Conservation (phyloP, 352 stramenopile species). For the Stramenopiles sp. region DNA sequence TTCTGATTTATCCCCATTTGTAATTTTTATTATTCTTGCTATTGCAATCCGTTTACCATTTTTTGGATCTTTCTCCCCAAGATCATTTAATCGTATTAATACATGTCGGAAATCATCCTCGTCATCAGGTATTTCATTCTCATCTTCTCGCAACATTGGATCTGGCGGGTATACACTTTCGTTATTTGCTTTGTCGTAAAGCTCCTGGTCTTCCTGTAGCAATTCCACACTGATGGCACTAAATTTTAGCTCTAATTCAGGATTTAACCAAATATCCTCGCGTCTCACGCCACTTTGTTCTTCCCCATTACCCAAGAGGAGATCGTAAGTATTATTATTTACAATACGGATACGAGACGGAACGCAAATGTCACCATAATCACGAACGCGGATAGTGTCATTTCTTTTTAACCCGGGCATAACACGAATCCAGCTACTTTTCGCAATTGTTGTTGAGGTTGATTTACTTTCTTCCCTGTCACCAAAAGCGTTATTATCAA, state of each 20-base stretch:
- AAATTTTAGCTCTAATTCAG: background rate
- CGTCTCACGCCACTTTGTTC: background rate
- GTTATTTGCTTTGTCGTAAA: background rate
- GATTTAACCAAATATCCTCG: background rate
- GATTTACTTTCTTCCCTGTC: background rate
- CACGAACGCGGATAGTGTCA: background rate
- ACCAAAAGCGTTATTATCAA: background rate
- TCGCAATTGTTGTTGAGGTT: background rate
- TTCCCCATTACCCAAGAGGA: background rate
- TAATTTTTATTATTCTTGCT: background rate
- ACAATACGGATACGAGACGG: background rate
- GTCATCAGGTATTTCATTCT: background rate
- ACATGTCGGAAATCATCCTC: background rate
- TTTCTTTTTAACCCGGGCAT: background rate
- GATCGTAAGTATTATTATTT: background rate
- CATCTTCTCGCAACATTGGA: background rate
- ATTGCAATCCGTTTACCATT: background rate
- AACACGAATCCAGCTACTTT: background rate
- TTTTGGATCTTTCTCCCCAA: background rate
- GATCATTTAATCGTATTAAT: background rate
- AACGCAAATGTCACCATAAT: background rate
- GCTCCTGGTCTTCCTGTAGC: background rate
- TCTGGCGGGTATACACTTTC: background rate
- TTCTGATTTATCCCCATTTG: background rate
- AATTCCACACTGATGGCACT: background rate